Evolutionary conservation across 2,329 filamentous ascomycete genomes (phyloP).

Genomic region (Colletotrichum melonis): DNA sequence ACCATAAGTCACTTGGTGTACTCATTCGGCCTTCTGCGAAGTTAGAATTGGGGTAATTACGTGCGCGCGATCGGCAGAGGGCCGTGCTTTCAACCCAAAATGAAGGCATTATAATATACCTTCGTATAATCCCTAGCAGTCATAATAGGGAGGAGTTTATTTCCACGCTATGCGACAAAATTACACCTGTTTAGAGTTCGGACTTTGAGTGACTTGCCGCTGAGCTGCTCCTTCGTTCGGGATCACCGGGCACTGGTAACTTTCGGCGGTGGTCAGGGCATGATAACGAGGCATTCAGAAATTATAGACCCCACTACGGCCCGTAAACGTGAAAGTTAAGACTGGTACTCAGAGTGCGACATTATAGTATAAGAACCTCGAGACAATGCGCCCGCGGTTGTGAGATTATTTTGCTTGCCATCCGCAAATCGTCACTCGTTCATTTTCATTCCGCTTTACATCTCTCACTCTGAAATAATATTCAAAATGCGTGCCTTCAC

Average conservation of each 20-base stretch:
- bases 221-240: neutral
- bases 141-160: neutral
- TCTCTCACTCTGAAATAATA: neutral
- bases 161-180: neutral
- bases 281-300: neutral
- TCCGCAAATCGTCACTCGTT: neutral
- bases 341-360: neutral
- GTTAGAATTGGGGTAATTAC: no score
- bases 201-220: neutral
- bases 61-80: no score
- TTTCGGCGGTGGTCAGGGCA: neutral
- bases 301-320: neutral
- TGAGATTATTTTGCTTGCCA: neutral
- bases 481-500: constrained; percentile 15
- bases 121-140: neutral
- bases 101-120: neutral
- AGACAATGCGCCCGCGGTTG: no score
- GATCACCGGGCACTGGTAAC: neutral
- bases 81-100: neutral
- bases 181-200: neutral
- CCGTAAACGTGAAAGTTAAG: neutral
- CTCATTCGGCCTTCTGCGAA: neutral
- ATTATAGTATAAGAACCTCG: constrained; percentile 12
- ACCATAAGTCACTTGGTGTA: no score
- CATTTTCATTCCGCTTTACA: neutral